Base-by-base conservation (phyloP, 768 basidiomycete genomes). In the Artomyces pyxidatus region DNA sequence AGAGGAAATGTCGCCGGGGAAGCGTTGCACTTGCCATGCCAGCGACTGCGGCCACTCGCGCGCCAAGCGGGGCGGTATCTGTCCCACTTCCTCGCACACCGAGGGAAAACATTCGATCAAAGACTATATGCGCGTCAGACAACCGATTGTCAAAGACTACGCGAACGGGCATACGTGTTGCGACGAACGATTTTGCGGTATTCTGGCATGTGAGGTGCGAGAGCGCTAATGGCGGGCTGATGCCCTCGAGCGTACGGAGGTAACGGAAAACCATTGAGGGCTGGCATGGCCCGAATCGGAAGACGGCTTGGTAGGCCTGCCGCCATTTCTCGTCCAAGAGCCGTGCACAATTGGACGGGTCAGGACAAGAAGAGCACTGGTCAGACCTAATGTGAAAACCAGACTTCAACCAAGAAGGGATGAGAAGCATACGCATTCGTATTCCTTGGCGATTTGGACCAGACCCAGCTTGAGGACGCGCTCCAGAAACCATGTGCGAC, bases 401-500 rank as follows among this genome's bases (percentile, higher is more conserved):
- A 5, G 32, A 38, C 45, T 32, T 8, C 11, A 37, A 38, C 21
- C 6, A 26, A 4, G 10, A 25, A 42, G 42, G 25, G 25, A 21
- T 19, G n/a, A 40, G 28, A 23, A 5, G 68, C 80, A 55, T 61
- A 92, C 90, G 61, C 94, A 96, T 78, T 88, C 85, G 59, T 96
- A 96, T 59, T 96, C 93, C 63, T 94, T 93, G n/a, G 88, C 80
- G 21, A 95, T 75, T 53, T 84, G 78, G 0, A 87, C 86, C 35
- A 91, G 71, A 2, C 91, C 90, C 9, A 97, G 79, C 63, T 96
- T 96, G 54, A 96, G 73, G 14, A 97, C 86, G 17, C 94, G 81
- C 63, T 97, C 94, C 17, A 96, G 76, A 68, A 96, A 96, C 93
- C 93, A 96, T 47, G 84, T 94, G 49, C 94, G 78, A 29, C 91